Evolutionary conservation across 345 rosid species (phyloP).

Genomic region (Euphorbia pulcherrima): DNA sequence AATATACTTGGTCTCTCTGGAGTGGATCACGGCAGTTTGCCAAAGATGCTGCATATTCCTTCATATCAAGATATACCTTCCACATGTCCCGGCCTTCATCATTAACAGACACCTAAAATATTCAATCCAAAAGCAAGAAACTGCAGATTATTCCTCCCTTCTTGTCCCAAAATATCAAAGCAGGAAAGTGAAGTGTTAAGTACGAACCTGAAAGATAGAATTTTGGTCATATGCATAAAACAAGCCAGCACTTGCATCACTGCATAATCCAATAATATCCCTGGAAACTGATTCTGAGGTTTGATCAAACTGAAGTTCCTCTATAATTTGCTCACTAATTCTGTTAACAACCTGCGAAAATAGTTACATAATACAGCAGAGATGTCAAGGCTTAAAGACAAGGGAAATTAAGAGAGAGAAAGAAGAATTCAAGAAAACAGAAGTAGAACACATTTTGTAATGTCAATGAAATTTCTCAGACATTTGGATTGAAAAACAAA

Average conservation of each 20-base stretch:
- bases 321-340: constrained; percentile 92
- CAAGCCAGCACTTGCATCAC: constrained; percentile 95
- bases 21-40: constrained; percentile 83
- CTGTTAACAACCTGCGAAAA: constrained; percentile 81
- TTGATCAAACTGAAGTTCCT: constrained; percentile 96
- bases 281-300: constrained; percentile 72
- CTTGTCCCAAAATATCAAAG: constrained; percentile 14
- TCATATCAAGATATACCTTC: constrained; percentile 96
- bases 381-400: constrained; percentile 14
- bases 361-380: constrained; percentile 21
- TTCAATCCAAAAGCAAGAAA: constrained; percentile 4
- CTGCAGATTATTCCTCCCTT: neutral
- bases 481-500: neutral
- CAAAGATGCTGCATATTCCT: constrained; percentile 90
- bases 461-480: neutral
- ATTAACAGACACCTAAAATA: constrained; percentile 71
- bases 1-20: constrained; percentile 95
- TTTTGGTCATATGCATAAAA: constrained; percentile 96
- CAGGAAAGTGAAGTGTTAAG: constrained; percentile 17
- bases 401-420: neutral
- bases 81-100: constrained; percentile 99
- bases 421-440: constrained; percentile 5
- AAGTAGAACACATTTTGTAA: constrained; percentile 1
- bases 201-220: constrained; percentile 82
- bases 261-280: constrained; percentile 90